Base-by-base conservation (phyloP, 2,329 filamentous ascomycete genomes). In the Penicillium sp. region DNA sequence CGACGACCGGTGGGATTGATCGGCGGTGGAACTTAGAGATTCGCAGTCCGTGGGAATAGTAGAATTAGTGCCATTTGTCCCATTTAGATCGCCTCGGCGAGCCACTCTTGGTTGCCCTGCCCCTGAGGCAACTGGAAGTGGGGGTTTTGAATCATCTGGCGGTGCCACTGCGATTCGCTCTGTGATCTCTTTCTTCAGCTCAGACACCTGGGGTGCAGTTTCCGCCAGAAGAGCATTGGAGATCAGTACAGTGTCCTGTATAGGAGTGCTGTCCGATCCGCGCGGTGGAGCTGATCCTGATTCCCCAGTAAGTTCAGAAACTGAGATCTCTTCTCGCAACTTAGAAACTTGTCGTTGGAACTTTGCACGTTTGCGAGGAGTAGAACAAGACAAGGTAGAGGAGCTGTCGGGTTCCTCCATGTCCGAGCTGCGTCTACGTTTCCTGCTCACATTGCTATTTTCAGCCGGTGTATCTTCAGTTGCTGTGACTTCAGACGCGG, bases 301-400 rank as follows among this genome's bases (percentile, higher is more conserved):
- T 23, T 70, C 66, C 21, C 63, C 59, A 6, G 65, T 50, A 23
- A 68, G 52, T 35, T 73, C 70, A 38, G 70, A 60, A 15, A 70
- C 60, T 9, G 70, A 69, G 15, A 75, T 61, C 32, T 74, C 71
- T 44, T 72, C 67, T 44, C 71, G 65, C 46, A 75, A 49, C 39
- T 73, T 75, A 7, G 72, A 75, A 23, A 59, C 60, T 37, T 68
- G 69, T 6, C 63, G 67, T 21, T 64, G 61, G 52, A 73, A 74
- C 38, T 73, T 72, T 13, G 58, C 56, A 37, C 67, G 59, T 52
- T 72, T 74, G 31, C 61, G 65, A 7, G 72, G 70, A 6, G 70
- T 71, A 3, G 65, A 66, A 25, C 54, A 56, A 10, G 49, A 4
- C 6, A 60, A 56, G 5, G 55, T 52, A 2, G 62, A 60, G 15